Conservation (phyloP, 305 asterid species). For the Coffea humblotiana region DNA sequence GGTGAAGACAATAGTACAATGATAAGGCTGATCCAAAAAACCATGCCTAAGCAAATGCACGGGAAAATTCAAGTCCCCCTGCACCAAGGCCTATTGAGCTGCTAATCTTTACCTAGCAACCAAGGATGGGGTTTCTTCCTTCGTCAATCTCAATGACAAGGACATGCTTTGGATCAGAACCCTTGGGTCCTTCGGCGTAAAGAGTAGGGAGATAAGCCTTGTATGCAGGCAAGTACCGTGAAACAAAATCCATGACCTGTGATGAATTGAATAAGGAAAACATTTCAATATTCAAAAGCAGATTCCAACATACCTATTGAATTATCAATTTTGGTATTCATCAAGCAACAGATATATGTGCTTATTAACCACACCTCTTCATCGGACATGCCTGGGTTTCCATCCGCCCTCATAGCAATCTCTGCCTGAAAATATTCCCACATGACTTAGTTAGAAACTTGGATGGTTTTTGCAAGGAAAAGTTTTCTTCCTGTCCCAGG, state of each 20-base stretch:
- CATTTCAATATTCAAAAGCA: neutral
- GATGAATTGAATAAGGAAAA: slow-evolving; percentile 4
- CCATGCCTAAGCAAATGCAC: neutral
- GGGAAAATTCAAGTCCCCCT: slow-evolving; percentile 8
- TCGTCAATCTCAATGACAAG: slow-evolving; percentile 80
- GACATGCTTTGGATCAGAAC: slow-evolving; percentile 69
- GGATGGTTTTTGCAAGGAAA: neutral
- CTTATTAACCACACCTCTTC: slow-evolving; percentile 59
- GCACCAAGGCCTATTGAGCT: slow-evolving; percentile 8
- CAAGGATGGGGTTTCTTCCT: slow-evolving; percentile 92
- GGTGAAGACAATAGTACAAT: neutral
- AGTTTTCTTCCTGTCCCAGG: too few relatives aligned
- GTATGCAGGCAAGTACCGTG: slow-evolving; percentile 93
- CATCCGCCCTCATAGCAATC: slow-evolving; percentile 85
- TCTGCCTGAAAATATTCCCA: slow-evolving; percentile 60
- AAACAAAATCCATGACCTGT: slow-evolving; percentile 89
- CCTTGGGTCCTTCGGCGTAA: slow-evolving; percentile 86
- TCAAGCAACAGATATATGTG: neutral
- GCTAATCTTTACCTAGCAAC: slow-evolving; percentile 38
- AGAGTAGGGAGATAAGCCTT: slow-evolving; percentile 93
- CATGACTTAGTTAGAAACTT: slow-evolving; percentile 18
- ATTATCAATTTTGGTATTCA: neutral
- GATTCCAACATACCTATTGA: neutral
- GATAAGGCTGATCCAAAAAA: neutral
- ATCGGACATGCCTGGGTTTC: slow-evolving; percentile 81